These are phyloP conservation scores for Rossbeevera mucosa DNA, from an alignment of 768 basidiomycete genomes.

Conservation along the genomic window DNA sequence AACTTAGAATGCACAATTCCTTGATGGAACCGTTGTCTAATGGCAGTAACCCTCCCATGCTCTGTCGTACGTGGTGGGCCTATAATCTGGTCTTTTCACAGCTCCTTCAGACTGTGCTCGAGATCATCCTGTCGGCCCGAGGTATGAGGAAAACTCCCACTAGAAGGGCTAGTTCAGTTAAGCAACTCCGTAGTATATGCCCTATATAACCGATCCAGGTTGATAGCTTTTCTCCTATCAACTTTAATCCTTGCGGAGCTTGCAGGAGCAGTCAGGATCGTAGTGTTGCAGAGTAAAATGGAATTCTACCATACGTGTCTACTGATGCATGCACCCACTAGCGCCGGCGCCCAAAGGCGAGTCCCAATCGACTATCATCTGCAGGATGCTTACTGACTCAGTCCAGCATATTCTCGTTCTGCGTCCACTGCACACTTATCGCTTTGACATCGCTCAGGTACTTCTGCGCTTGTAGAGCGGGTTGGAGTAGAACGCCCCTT, in stretches of 20 bases:
- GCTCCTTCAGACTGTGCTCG: constrained; percentile 9
- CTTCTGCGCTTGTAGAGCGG: constrained; percentile 8
- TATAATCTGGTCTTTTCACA: constrained; percentile 7
- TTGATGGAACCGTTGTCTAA: constrained; percentile 6
- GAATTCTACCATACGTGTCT: constrained; percentile 11
- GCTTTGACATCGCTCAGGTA: constrained; percentile 20
- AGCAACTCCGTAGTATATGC: constrained; percentile 13
- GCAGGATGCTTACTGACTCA: background rate
- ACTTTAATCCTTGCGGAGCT: constrained; percentile 5
- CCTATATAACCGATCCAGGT: constrained; percentile 16
- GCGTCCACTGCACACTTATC: constrained; percentile 15
- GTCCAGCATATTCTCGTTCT: constrained; percentile 13
- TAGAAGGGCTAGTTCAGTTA: background rate
- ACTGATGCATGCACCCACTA: background rate
- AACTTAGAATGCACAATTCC: constrained; percentile 14
- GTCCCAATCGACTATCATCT: background rate
- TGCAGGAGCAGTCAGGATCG: background rate
- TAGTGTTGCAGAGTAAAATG: background rate
- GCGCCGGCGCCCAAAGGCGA: constrained; percentile 6
- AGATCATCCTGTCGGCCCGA: constrained; percentile 16
- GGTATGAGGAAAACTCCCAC: constrained; percentile 2
- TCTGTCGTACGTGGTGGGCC: constrained; percentile 10
- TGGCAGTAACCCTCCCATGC: constrained; percentile 6
- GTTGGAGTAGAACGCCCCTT: constrained; percentile 18
- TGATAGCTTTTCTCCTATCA: constrained; percentile 4